phyloP scores from a whole-genome alignment of 106 monocot genomes.

The Triglochin maritima region DNA sequence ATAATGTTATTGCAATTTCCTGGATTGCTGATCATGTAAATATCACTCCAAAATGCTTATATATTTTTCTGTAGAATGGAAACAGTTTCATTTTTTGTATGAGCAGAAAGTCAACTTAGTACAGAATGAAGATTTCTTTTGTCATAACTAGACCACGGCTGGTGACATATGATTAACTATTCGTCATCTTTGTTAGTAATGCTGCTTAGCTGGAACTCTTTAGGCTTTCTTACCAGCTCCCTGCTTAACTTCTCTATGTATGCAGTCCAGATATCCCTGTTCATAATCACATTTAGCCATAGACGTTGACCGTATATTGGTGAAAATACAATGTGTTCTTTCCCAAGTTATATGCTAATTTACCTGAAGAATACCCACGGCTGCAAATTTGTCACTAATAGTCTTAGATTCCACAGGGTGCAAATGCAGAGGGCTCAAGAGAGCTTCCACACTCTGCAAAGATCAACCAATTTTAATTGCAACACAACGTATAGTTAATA shows the following conservation, averaged over 20 bases:
- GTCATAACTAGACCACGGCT: no score
- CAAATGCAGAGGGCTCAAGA: slow-evolving; percentile 59
- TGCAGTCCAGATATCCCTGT: slow-evolving; percentile 1
- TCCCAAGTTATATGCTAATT: background rate
- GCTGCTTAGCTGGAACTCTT: no score
- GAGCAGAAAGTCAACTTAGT: no score
- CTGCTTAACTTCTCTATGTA: slow-evolving; percentile 1
- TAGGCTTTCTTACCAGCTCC: background rate
- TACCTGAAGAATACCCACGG: slow-evolving; percentile 91
- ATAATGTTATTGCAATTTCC: no score
- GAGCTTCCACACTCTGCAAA: slow-evolving; percentile 62
- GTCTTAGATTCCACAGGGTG: slow-evolving; percentile 58
- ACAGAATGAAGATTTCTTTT: no score
- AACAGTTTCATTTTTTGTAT: no score
- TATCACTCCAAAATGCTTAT: no score
- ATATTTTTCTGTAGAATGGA: no score
- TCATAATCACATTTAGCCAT: background rate
- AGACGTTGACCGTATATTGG: background rate
- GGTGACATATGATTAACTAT: no score
- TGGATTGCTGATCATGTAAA: no score
- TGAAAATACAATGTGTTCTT: background rate
- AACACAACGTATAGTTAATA: background rate
- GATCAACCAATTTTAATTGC: background rate
- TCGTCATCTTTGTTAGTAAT: no score
- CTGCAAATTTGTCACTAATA: slow-evolving; percentile 82